These are phyloP conservation scores for Lenwebbia sp. DNA, from an alignment of 345 rosid species.

Conservation along the genomic window DNA sequence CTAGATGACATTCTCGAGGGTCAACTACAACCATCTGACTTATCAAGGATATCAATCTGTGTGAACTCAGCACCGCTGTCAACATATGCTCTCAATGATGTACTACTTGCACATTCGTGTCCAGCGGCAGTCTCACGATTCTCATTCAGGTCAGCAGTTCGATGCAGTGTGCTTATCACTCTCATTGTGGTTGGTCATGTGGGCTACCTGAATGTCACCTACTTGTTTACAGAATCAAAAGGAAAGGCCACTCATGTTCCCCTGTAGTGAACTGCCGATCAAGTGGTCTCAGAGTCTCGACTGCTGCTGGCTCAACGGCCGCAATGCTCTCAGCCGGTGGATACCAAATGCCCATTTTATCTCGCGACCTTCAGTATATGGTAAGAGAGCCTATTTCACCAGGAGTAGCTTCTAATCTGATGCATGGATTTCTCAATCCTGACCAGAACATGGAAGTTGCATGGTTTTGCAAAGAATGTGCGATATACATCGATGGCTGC, in stretches of 20 bases:
- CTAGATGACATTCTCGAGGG: slow-evolving; percentile 62
- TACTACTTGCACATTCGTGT: slow-evolving; percentile 69
- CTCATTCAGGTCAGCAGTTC: slow-evolving; percentile 54
- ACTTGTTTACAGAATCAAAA: slow-evolving; percentile 36
- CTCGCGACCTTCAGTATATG: slow-evolving; percentile 69
- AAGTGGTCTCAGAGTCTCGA: slow-evolving; percentile 85
- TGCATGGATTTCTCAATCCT: slow-evolving; percentile 56
- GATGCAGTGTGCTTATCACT: not conserved
- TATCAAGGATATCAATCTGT: slow-evolving; percentile 49
- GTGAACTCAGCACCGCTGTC: slow-evolving; percentile 52
- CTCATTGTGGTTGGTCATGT: not conserved
- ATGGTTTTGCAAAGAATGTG: slow-evolving; percentile 64
- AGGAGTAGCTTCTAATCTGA: slow-evolving; percentile 22
- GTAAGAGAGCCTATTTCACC: slow-evolving; percentile 83
- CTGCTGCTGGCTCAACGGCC: slow-evolving; percentile 85
- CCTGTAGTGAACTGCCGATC: slow-evolving; percentile 62
- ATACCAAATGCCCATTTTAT: slow-evolving; percentile 56
- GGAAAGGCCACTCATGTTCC: slow-evolving; percentile 20
- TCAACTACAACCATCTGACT: slow-evolving; percentile 30
- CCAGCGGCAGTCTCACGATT: slow-evolving; percentile 77
- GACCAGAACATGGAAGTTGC: slow-evolving; percentile 39
- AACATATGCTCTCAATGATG: slow-evolving; percentile 66
- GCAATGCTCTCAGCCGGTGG: slow-evolving; percentile 97
- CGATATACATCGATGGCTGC: slow-evolving; percentile 69
- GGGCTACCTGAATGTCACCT: not conserved